Evolutionary conservation across 768 basidiomycete species (phyloP).

Genomic region (Leccinum disarticulatum): DNA sequence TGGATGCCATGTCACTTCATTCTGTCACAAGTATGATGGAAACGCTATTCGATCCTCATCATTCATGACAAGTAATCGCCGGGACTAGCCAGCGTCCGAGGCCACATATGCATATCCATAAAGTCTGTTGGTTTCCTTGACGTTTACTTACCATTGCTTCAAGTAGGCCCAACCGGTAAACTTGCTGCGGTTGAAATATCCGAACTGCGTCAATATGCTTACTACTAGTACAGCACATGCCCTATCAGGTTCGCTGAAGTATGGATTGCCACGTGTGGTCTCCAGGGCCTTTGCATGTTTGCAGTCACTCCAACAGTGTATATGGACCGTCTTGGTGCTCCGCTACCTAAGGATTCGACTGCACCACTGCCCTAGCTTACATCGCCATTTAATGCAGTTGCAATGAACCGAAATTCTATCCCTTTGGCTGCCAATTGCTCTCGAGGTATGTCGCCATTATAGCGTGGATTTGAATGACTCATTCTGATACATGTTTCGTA

Average conservation of each 20-base stretch:
- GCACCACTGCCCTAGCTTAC: background rate
- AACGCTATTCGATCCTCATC: background rate
- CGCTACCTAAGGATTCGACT: background rate
- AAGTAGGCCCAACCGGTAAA: background rate
- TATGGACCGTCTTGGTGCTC: too few species aligned
- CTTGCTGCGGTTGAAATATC: background rate
- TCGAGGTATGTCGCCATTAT: background rate
- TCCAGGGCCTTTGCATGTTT: background rate
- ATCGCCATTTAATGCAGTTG: background rate
- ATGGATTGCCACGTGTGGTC: background rate
- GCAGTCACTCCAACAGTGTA: background rate
- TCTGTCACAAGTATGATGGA: background rate
- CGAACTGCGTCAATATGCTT: background rate
- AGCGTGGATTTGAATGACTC: background rate
- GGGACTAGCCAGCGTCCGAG: background rate
- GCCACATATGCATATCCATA: background rate
- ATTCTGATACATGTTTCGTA: slow-evolving; percentile 9
- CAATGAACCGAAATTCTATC: background rate
- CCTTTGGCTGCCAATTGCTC: background rate
- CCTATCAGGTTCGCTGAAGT: background rate
- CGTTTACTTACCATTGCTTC: background rate
- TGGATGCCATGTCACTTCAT: background rate
- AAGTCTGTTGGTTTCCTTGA: background rate
- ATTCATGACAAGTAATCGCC: background rate
- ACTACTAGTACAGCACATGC: too few species aligned